A percentile compares a stretch with the other conserved stretches of the same genome.
Conservation (phyloP, 768 basidiomycete genomes). For the Phanerochaete sordida region DNA sequence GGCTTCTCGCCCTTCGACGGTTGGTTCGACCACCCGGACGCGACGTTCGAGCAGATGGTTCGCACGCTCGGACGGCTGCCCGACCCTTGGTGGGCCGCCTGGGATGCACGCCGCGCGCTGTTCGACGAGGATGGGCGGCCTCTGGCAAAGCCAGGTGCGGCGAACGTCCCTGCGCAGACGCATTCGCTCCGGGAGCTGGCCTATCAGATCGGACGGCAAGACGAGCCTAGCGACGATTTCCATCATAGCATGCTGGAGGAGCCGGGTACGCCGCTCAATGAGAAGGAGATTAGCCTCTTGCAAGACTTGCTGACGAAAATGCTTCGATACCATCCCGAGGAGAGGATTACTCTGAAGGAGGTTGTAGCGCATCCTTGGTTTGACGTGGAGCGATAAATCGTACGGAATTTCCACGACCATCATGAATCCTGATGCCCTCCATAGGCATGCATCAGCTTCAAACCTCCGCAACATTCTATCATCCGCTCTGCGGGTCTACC, state of each 20-base stretch:
- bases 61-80: constrained; percentile 37
- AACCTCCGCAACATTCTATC: too few relatives aligned
- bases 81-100: constrained; percentile 39
- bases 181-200: background rate
- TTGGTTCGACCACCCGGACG: constrained; percentile 27
- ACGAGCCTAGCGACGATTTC: background rate
- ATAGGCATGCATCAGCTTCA: too few relatives aligned
- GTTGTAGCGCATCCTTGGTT: constrained; percentile 36
- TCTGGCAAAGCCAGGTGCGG: constrained; percentile 27
- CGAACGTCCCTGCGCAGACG: constrained; percentile 18
- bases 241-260: constrained; percentile 31
- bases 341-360: constrained; percentile 34
- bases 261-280: constrained; percentile 21
- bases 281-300: constrained; percentile 33
- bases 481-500: too few relatives aligned
- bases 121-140: constrained; percentile 34
- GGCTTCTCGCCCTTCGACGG: constrained; percentile 38
- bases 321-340: constrained; percentile 38
- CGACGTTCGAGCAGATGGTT: constrained; percentile 33
- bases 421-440: too few relatives aligned
- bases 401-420: too few relatives aligned
- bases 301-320: constrained; percentile 38
- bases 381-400: too few relatives aligned
- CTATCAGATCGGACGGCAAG: background rate
- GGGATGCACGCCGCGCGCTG: constrained; percentile 27